Evolutionary conservation across 345 rosid genomes (phyloP).

Genomic region (Streptanthus diversifolius): DNA sequence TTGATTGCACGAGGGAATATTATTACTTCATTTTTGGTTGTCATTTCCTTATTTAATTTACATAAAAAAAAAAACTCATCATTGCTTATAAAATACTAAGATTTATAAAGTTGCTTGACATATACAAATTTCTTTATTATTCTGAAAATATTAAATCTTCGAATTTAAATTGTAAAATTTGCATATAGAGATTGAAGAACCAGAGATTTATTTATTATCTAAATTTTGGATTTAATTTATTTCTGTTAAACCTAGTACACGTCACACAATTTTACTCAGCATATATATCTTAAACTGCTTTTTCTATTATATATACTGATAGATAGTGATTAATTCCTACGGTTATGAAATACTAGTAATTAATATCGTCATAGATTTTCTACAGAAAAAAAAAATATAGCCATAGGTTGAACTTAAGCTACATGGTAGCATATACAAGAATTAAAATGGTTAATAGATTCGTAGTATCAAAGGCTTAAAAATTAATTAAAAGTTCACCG

Average conservation of each 20-base stretch:
- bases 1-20: slow-evolving; percentile 40
- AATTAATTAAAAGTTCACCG: neutral
- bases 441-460: slow-evolving; percentile 8
- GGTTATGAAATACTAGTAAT: neutral
- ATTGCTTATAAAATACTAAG: neutral
- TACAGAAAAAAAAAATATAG: too few species aligned
- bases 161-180: neutral
- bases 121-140: neutral
- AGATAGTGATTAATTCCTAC: too few species aligned
- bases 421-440: neutral
- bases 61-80: neutral
- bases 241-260: neutral
- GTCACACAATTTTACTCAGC: neutral
- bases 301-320: neutral
- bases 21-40: slow-evolving; percentile 38
- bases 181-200: neutral
- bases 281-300: neutral
- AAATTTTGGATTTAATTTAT: neutral
- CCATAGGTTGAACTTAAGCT: neutral
- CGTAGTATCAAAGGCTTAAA: neutral
- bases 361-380: too few species aligned
- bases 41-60: slow-evolving; percentile 21
- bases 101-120: slow-evolving; percentile 13
- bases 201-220: neutral
- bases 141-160: neutral